Percentiles rank a stretch among this genome's conserved stretches.
phyloP scores from a whole-genome alignment of 371 early-diverging fungal genomes.

The Rhizopus stolonifer region DNA sequence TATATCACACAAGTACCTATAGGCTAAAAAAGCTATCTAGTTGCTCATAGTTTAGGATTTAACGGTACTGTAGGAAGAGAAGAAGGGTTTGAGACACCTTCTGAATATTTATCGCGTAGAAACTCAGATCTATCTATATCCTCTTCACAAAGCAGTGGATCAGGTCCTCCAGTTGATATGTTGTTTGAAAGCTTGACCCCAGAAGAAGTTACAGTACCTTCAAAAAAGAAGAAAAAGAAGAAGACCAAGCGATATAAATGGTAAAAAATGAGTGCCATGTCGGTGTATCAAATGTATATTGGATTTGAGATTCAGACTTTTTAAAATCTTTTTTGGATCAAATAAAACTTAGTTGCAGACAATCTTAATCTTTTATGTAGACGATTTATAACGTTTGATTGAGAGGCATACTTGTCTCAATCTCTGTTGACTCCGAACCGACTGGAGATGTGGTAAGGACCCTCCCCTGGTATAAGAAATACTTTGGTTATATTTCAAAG shows the following conservation, averaged over 20 bases:
- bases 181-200: constrained; percentile 34
- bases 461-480: too few species aligned
- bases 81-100: constrained; percentile 26
- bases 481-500: too few species aligned
- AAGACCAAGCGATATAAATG: not conserved
- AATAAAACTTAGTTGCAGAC: too few species aligned
- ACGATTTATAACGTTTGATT: too few species aligned
- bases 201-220: constrained; percentile 11
- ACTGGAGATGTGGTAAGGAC: too few species aligned
- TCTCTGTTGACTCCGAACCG: too few species aligned
- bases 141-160: constrained; percentile 16
- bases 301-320: too few species aligned
- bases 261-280: not conserved
- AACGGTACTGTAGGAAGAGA: constrained; percentile 14
- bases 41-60: constrained; percentile 47
- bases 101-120: constrained; percentile 28
- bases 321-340: too few species aligned
- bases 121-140: constrained; percentile 33
- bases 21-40: constrained; percentile 16
- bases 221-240: constrained; percentile 3
- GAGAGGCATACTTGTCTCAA: too few species aligned
- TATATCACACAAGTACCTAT: too few species aligned
- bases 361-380: too few species aligned
- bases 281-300: too few species aligned
- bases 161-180: constrained; percentile 26